A percentile compares a stretch with the other conserved stretches of the same genome.
Conservation (phyloP, 805 yeast genomes). For the Candida pseudofarinosa region DNA sequence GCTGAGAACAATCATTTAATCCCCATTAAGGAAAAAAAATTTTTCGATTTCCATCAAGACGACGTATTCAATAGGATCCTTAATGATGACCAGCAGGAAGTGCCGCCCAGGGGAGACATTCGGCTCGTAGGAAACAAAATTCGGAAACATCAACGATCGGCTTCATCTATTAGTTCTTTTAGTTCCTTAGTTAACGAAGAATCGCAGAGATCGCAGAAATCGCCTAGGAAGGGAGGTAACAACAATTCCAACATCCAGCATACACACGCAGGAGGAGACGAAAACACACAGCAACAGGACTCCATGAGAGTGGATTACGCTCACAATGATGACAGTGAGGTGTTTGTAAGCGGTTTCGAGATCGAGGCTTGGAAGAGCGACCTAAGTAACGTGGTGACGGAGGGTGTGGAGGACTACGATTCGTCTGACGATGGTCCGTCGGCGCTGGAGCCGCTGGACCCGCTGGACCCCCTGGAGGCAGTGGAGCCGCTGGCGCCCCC, state of each 20-base stretch:
- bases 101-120: conserved; percentile 23
- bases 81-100: conserved; percentile 17
- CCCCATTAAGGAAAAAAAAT: conserved; percentile 1
- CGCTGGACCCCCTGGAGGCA: neutral
- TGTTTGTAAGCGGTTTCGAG: neutral
- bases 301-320: neutral
- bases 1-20: neutral
- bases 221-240: neutral
- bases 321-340: neutral
- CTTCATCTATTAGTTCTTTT: conserved; percentile 16
- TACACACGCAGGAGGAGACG: neutral
- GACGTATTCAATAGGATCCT: conserved; percentile 13
- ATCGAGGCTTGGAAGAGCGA: neutral
- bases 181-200: conserved; percentile 9
- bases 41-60: conserved; percentile 7
- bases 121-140: conserved; percentile 10
- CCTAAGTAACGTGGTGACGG: neutral
- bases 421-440: neutral
- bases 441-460: neutral
- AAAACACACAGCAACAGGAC: neutral
- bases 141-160: conserved; percentile 14
- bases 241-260: neutral
- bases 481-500: neutral
- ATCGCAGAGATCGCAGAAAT: neutral
- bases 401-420: neutral